Percentiles rank a stretch among this genome's conserved stretches.
These are phyloP conservation scores for Cercospora sp. DNA, from an alignment of 2,329 filamentous ascomycete genomes.

Conservation along the genomic window DNA sequence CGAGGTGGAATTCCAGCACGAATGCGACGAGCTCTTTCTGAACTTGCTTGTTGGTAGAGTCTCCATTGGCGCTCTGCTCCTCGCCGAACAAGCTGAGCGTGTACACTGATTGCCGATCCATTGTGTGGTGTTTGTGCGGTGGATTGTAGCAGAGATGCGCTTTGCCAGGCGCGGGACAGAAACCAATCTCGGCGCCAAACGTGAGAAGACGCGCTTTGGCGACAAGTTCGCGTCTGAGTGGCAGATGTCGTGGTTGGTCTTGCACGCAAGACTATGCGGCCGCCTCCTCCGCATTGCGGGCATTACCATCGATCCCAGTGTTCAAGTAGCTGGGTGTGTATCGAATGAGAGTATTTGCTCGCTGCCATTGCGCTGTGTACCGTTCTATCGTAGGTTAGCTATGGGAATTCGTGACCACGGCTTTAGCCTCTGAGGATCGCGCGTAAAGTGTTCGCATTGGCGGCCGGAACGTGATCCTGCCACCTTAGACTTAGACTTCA, in stretches of 20 bases:
- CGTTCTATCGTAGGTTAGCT: background rate
- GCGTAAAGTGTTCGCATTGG: background rate
- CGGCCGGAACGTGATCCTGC: background rate
- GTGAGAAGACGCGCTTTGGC: constrained; percentile 13
- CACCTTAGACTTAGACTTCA: no score
- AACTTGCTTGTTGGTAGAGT: constrained; percentile 53
- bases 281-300: no score
- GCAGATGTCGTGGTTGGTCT: constrained; percentile 3
- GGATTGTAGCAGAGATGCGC: constrained; percentile 3
- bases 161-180: constrained; percentile 1
- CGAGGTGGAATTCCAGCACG: constrained; percentile 87
- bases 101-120: constrained; percentile 89
- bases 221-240: constrained; percentile 1
- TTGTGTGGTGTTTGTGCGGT: constrained; percentile 41
- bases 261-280: no score
- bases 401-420: background rate
- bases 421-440: background rate
- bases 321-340: no score
- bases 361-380: background rate
- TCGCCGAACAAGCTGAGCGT: constrained; percentile 73
- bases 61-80: constrained; percentile 31
- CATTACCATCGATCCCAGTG: no score
- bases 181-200: background rate
- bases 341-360: no score
- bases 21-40: constrained; percentile 84